Conservation (phyloP, 805 yeast genomes). For the Pichia sporocuriosa region DNA sequence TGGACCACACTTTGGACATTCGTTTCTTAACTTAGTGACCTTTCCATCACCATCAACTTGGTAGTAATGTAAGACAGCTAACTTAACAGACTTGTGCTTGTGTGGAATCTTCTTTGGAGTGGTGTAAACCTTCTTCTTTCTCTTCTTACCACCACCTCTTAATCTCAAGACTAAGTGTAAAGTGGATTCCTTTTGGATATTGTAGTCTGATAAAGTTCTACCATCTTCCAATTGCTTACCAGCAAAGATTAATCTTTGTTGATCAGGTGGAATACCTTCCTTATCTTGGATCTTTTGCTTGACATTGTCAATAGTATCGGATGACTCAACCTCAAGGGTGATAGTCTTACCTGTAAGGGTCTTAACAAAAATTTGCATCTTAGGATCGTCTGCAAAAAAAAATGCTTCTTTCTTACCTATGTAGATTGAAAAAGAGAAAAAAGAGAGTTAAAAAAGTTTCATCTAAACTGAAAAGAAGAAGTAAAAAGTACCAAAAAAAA, state of each 20-base stretch:
- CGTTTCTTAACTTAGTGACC: conserved; percentile 98
- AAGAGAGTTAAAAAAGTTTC: too few relatives aligned
- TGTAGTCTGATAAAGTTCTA: conserved; percentile 98
- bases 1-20: conserved; percentile 97
- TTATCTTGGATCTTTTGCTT: conserved; percentile 94
- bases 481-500: background rate
- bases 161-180: conserved; percentile 92
- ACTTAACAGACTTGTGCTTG: conserved; percentile 99
- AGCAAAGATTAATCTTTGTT: conserved; percentile 98
- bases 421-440: background rate
- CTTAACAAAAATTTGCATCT: conserved; percentile 52
- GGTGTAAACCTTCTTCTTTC: conserved; percentile 99
- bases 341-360: conserved; percentile 59
- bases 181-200: conserved; percentile 99
- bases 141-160: conserved; percentile 94
- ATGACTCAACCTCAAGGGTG: conserved; percentile 94
- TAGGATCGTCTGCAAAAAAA: conserved; percentile 34
- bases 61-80: conserved; percentile 99
- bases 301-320: conserved; percentile 96
- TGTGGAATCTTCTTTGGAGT: conserved; percentile 99
- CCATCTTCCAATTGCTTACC: conserved; percentile 99
- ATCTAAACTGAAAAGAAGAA: too few relatives aligned
- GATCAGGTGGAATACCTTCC: conserved; percentile 99
- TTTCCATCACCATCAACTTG: conserved; percentile 98
- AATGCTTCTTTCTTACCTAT: conserved; percentile 35